These are phyloP conservation scores for Trichoderma reesei DNA, from an alignment of 495 filamentous ascomycete genomes.

Conservation along the genomic window DNA sequence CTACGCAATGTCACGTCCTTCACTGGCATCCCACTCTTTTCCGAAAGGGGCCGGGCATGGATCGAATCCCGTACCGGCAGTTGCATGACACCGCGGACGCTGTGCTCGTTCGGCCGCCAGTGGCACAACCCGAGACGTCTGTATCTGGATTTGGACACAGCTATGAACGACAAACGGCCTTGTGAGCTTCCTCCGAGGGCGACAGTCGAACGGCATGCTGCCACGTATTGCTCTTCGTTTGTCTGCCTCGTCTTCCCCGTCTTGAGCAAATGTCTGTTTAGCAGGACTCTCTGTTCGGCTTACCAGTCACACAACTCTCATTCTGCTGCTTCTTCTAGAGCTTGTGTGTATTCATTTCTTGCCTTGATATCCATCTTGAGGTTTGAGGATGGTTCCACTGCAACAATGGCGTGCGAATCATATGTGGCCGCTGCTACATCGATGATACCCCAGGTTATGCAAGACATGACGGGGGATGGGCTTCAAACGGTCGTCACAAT, in stretches of 20 bases:
- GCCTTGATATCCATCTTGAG: not conserved
- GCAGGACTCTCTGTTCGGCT: not conserved
- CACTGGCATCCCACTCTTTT: not conserved
- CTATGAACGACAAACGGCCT: not conserved
- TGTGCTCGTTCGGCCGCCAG: not conserved
- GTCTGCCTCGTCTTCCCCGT: not conserved
- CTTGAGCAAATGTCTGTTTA: not conserved
- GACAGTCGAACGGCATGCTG: not conserved
- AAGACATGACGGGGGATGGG: not conserved
- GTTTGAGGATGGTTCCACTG: not conserved
- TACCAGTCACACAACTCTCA: not conserved
- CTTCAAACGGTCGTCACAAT: not conserved
- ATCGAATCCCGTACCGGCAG: not conserved
- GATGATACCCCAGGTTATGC: not conserved
- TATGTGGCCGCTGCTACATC: not conserved
- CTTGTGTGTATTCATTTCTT: not conserved
- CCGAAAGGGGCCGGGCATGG: not conserved
- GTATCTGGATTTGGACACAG: not conserved
- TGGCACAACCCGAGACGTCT: not conserved
- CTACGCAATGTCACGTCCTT: not conserved
- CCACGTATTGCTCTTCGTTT: not conserved
- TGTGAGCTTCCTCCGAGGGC: not conserved
- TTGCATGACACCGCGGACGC: not conserved
- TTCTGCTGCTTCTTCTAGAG: not conserved
- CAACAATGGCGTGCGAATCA: not conserved